phyloP scores from a whole-genome alignment of 306 rosid species.

The Medicago truncatula region DNA sequence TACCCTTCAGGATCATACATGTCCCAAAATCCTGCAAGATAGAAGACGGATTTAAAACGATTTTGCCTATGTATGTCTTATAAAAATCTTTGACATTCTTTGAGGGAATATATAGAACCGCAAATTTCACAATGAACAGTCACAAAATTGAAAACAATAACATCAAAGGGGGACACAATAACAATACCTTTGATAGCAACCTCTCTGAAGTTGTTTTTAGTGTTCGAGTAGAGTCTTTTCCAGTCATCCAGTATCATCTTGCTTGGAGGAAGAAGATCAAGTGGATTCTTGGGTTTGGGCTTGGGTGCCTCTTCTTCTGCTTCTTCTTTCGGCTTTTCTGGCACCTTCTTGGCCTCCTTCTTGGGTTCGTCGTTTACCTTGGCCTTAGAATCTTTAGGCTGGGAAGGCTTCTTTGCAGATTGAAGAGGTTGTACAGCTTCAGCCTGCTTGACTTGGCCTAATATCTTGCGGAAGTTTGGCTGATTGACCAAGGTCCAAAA shows the following conservation, averaged over 20 bases:
- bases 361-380: conserved; percentile 71
- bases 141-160: not conserved
- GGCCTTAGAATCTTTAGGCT: conserved; percentile 69
- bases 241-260: conserved; percentile 90
- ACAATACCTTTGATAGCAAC: conserved; percentile 86
- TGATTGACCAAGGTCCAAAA: conserved; percentile 96
- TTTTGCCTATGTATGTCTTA: too few species aligned
- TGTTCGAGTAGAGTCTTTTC: conserved; percentile 93
- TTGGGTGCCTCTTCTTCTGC: conserved; percentile 83
- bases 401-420: conserved; percentile 73
- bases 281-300: conserved; percentile 87
- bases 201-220: conserved; percentile 90
- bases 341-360: conserved; percentile 49
- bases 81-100: not conserved
- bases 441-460: conserved; percentile 78
- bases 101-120: not conserved
- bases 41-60: not conserved
- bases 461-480: conserved; percentile 75
- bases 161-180: not conserved
- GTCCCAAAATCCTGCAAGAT: conserved; percentile 84
- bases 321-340: conserved; percentile 53
- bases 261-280: conserved; percentile 91
- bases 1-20: conserved; percentile 96
- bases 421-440: conserved; percentile 60
- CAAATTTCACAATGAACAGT: not conserved